phyloP scores from a whole-genome alignment of 371 early-diverging fungal genomes.

The Encephalitozoon romaleae region DNA sequence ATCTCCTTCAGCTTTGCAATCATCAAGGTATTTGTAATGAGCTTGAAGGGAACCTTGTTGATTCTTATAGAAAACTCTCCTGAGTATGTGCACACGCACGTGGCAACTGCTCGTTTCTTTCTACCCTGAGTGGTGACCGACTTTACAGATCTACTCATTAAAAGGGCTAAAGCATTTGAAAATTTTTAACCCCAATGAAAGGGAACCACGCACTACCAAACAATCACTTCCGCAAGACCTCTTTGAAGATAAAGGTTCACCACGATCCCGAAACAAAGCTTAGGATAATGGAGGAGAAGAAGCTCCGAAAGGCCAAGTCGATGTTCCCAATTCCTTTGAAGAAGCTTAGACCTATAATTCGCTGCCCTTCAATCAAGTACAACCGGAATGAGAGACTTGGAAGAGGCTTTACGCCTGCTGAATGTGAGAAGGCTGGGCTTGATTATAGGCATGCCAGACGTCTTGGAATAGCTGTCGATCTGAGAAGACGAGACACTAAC shows the following conservation, averaged over 20 bases:
- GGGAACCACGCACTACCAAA: slow-evolving; percentile 97
- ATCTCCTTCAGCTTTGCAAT: slow-evolving; percentile 95
- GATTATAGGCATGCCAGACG: slow-evolving; percentile 80
- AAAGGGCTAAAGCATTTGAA: slow-evolving; percentile 44
- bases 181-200: slow-evolving; percentile 57
- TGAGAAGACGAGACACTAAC: slow-evolving; percentile 88
- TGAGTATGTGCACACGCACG: slow-evolving; percentile 91
- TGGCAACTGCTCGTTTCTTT: slow-evolving; percentile 97
- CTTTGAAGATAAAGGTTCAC: slow-evolving; percentile 92
- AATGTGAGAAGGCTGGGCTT: slow-evolving; percentile 88
- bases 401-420: slow-evolving; percentile 93
- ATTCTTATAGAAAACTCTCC: slow-evolving; percentile 80
- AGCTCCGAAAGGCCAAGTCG: slow-evolving; percentile 82
- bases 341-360: slow-evolving; percentile 88
- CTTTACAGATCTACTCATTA: slow-evolving; percentile 29
- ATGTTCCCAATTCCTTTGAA: slow-evolving; percentile 91
- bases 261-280: slow-evolving; percentile 94
- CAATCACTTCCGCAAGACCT: slow-evolving; percentile 95
- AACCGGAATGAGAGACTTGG: slow-evolving; percentile 94
- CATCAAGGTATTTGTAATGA: slow-evolving; percentile 86
- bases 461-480: slow-evolving; percentile 93
- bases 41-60: slow-evolving; percentile 88
- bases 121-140: slow-evolving; percentile 52
- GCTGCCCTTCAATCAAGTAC: slow-evolving; percentile 91
- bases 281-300: slow-evolving; percentile 73